Conservation (phyloP, 106 monocot species). For the Dioscorea dumetorum region DNA sequence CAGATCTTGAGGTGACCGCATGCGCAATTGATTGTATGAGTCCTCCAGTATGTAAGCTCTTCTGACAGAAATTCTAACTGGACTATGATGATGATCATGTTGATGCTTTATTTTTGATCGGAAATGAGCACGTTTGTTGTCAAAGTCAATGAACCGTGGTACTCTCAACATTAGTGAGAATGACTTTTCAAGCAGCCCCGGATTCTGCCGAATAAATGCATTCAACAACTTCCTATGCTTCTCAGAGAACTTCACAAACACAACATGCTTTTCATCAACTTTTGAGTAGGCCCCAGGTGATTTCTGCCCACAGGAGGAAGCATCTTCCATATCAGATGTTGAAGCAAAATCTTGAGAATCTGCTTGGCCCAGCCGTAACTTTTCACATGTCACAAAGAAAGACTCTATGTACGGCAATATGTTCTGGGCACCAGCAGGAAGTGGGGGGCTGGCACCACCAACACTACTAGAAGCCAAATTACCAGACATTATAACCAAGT, state of each 20-base stretch:
- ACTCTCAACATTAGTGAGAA: constrained; percentile 94
- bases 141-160: constrained; percentile 92
- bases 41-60: constrained; percentile 95
- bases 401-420: constrained; percentile 95
- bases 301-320: constrained; percentile 41
- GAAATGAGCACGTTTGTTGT: constrained; percentile 92
- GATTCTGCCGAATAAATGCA: constrained; percentile 91
- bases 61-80: constrained; percentile 90
- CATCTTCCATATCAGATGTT: constrained; percentile 50
- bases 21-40: constrained; percentile 90
- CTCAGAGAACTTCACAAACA: constrained; percentile 84
- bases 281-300: constrained; percentile 11
- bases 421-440: constrained; percentile 87
- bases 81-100: constrained; percentile 93
- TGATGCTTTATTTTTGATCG: constrained; percentile 94
- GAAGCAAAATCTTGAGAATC: constrained; percentile 36
- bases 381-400: constrained; percentile 95
- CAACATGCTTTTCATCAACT: constrained; percentile 65
- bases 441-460: constrained; percentile 42
- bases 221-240: constrained; percentile 85
- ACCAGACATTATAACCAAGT: constrained; percentile 28
- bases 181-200: constrained; percentile 93
- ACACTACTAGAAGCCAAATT: constrained; percentile 25
- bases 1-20: constrained; percentile 86
- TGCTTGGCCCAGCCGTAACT: constrained; percentile 54